Evolutionary conservation across 345 rosid genomes (phyloP).

Genomic region (Hibiscus tridactylites): DNA sequence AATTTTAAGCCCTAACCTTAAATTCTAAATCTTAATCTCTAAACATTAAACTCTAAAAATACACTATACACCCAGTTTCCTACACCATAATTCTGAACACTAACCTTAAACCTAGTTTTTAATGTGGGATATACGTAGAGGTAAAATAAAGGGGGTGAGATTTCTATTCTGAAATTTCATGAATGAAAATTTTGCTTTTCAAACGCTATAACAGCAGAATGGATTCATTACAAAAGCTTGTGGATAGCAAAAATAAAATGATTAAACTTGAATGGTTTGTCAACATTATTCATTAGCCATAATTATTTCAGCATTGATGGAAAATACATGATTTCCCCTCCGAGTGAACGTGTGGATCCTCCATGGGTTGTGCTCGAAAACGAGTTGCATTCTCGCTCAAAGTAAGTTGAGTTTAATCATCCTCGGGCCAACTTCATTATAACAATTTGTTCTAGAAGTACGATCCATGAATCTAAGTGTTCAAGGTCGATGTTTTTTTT

Average conservation of each 20-base stretch:
- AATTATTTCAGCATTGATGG: constrained; percentile 23
- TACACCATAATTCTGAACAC: no score
- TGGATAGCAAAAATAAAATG: constrained; percentile 13
- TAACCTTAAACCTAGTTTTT: no score
- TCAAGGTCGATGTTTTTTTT: not conserved
- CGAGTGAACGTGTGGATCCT: constrained; percentile 25
- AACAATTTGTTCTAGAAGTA: constrained; percentile 8
- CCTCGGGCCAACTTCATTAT: constrained; percentile 17
- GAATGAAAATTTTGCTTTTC: not conserved
- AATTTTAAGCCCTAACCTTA: no score
- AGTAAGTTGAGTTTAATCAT: constrained; percentile 14
- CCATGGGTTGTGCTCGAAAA: not conserved
- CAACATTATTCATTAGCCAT: constrained; percentile 13
- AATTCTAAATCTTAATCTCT: no score
- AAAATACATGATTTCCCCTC: constrained; percentile 7
- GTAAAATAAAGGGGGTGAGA: no score
- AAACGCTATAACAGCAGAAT: constrained; percentile 2
- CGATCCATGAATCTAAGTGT: not conserved
- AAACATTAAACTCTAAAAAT: no score
- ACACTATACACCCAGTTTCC: no score
- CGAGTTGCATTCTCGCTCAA: not conserved
- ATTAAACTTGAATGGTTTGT: constrained; percentile 15
- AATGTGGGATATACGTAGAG: no score
- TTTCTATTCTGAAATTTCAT: no score
- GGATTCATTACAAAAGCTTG: constrained; percentile 11